Evolutionary conservation across 176 grass and related monocot genomes (phyloP).

Genomic region (Rhynchospora breviuscula): DNA sequence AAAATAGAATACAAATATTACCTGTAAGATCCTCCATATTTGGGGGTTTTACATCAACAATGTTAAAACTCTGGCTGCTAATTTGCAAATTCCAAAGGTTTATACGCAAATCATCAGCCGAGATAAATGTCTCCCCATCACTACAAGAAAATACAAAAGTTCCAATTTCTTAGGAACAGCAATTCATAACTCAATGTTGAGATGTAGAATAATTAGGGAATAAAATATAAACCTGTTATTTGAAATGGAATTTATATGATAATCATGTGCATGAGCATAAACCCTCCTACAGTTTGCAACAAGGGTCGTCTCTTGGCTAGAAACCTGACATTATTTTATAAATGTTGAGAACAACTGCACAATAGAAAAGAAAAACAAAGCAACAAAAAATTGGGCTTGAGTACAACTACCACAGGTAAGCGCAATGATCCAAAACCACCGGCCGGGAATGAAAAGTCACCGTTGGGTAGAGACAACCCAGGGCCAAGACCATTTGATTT

Average conservation of each 20-base stretch:
- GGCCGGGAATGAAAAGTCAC: constrained; percentile 32
- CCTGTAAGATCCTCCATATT: constrained; percentile 93
- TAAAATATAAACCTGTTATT: constrained; percentile 75
- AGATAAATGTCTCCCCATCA: constrained; percentile 88
- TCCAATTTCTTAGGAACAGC: constrained; percentile 11
- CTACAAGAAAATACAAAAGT: constrained; percentile 28
- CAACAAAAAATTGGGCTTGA: constrained; percentile 20
- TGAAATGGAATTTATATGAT: constrained; percentile 99
- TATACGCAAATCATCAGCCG: constrained; percentile 86
- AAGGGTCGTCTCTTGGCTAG: constrained; percentile 68
- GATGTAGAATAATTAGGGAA: neutral
- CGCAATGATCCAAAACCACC: constrained; percentile 50
- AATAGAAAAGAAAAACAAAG: constrained; percentile 6
- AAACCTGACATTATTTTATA: constrained; percentile 40
- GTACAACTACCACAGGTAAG: constrained; percentile 90
- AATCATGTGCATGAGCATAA: constrained; percentile 96
- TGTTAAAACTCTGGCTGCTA: constrained; percentile 87
- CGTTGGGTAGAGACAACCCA: constrained; percentile 49
- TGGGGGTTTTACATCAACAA: constrained; percentile 85
- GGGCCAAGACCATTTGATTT: constrained; percentile 47
- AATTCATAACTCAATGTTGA: neutral
- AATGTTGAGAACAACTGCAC: neutral
- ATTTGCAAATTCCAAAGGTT: constrained; percentile 95
- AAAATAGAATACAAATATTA: constrained; percentile 19
- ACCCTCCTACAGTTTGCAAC: constrained; percentile 74